Percentiles rank a stretch among this genome's conserved stretches.
phyloP scores from a whole-genome alignment of 2,329 filamentous ascomycete species.

The Pyrenophora seminiperda region DNA sequence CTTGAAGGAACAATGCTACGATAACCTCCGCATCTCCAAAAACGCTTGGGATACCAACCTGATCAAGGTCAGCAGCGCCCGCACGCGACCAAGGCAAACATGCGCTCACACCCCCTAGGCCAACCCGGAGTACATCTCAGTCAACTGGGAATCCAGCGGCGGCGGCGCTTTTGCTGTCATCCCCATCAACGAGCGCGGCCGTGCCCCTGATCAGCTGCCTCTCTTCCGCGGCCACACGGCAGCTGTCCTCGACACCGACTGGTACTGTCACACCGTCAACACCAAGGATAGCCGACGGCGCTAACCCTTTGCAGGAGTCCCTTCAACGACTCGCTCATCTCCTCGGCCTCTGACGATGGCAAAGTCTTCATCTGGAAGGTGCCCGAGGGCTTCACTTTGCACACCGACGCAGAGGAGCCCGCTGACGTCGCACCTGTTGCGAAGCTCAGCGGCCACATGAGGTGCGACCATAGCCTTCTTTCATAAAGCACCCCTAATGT shows the following conservation, averaged over 20 bases:
- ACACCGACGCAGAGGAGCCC: constrained; percentile 82
- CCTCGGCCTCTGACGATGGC: constrained; percentile 93
- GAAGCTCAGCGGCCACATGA: constrained; percentile 84
- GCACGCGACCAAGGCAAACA: constrained; percentile 37
- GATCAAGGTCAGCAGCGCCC: constrained; percentile 75
- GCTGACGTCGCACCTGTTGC: constrained; percentile 78
- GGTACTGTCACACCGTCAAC: constrained; percentile 57
- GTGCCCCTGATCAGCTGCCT: constrained; percentile 88
- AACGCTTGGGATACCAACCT: constrained; percentile 99
- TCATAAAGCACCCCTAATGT: constrained; percentile 20
- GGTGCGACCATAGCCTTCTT: constrained; percentile 57
- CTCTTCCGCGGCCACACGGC: constrained; percentile 96
- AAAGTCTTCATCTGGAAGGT: constrained; percentile 98
- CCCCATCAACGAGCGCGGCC: constrained; percentile 84
- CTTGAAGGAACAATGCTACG: constrained; percentile 86
- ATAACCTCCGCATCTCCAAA: constrained; percentile 94
- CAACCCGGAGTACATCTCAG: constrained; percentile 92
- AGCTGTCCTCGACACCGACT: constrained; percentile 95
- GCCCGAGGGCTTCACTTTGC: constrained; percentile 81
- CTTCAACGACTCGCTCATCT: constrained; percentile 91
- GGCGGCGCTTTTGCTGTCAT: constrained; percentile 97
- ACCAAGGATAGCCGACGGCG: neutral
- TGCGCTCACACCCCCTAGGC: constrained; percentile 61
- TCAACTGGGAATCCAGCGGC: constrained; percentile 98
- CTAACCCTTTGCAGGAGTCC: constrained; percentile 70